Evolutionary conservation across 352 stramenopile species (phyloP).

Genomic region (Globisporangium apiculatum): DNA sequence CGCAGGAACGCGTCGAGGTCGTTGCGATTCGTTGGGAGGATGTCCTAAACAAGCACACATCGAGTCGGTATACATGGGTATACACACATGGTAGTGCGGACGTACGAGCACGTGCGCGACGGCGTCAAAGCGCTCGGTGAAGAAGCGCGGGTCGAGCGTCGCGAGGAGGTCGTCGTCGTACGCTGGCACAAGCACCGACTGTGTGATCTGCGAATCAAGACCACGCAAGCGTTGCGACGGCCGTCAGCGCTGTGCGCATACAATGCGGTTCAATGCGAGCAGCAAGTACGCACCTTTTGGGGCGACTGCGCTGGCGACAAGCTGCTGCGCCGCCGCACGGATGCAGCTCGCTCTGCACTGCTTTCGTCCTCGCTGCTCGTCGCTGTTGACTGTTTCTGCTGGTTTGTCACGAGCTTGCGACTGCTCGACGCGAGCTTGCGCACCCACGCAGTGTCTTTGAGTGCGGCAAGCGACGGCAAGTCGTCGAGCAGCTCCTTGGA

Average conservation of each 20-base stretch:
- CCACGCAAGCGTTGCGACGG: not conserved
- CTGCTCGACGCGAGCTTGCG: slow-evolving; percentile 26
- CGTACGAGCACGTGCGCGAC: slow-evolving; percentile 59
- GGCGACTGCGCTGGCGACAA: slow-evolving; percentile 28
- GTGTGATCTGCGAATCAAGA: not conserved
- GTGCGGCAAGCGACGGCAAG: slow-evolving; percentile 35
- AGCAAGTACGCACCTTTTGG: slow-evolving; percentile 16
- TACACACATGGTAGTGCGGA: not conserved
- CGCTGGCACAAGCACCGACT: slow-evolving; percentile 59
- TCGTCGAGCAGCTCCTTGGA: slow-evolving; percentile 46
- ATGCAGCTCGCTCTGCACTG: slow-evolving; percentile 11
- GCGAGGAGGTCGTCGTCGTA: slow-evolving; percentile 60
- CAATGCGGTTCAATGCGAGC: not conserved
- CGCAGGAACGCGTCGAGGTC: slow-evolving; percentile 64
- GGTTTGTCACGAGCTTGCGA: slow-evolving; percentile 21
- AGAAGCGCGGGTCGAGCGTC: slow-evolving; percentile 73
- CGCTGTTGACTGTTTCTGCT: slow-evolving; percentile 8
- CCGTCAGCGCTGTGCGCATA: not conserved
- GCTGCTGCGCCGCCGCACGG: slow-evolving; percentile 18
- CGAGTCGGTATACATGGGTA: not conserved
- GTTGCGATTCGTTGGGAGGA: slow-evolving; percentile 37
- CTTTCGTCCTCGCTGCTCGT: slow-evolving; percentile 3
- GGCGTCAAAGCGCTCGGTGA: slow-evolving; percentile 73
- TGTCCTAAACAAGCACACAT: slow-evolving; percentile 28
- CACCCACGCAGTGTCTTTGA: slow-evolving; percentile 70